A percentile compares a stretch with the other conserved stretches of the same genome.
Conservation (phyloP, 192 early-diverging fungal genomes). For the Pilaira anomala region DNA sequence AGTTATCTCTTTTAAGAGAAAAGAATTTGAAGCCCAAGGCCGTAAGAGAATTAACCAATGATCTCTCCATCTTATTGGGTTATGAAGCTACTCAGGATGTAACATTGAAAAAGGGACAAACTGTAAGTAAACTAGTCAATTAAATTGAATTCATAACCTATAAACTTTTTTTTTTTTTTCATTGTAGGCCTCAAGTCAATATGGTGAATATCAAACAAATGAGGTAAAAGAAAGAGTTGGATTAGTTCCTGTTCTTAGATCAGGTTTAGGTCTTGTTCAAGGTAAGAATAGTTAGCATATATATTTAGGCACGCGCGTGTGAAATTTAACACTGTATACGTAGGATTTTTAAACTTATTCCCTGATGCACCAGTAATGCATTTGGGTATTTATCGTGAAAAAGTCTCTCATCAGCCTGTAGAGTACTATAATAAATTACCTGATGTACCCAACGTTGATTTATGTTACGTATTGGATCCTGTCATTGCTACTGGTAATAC, state of each 20-base stretch:
- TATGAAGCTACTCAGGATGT: slow-evolving; percentile 62
- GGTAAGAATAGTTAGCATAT: slow-evolving; percentile 25
- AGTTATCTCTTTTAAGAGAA: slow-evolving; percentile 56
- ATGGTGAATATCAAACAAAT: slow-evolving; percentile 41
- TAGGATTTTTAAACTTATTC: slow-evolving; percentile 57
- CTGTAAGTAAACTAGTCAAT: slow-evolving; percentile 19
- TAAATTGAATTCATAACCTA: not conserved
- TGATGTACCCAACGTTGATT: slow-evolving; percentile 56
- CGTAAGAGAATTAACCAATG: slow-evolving; percentile 52
- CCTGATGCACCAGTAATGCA: slow-evolving; percentile 74
- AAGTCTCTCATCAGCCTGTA: slow-evolving; percentile 77
- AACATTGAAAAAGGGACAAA: slow-evolving; percentile 16
- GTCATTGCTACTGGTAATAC: slow-evolving; percentile 79
- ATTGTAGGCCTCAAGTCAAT: slow-evolving; percentile 43
- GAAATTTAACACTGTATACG: slow-evolving; percentile 1
- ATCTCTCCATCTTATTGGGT: slow-evolving; percentile 52
- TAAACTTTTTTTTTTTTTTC: slow-evolving; percentile 5
- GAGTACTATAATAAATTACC: slow-evolving; percentile 94
- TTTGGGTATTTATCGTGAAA: slow-evolving; percentile 79
- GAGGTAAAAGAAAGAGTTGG: slow-evolving; percentile 43
- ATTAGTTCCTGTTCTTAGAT: slow-evolving; percentile 64
- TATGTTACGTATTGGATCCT: slow-evolving; percentile 77
- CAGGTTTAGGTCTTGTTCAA: slow-evolving; percentile 57
- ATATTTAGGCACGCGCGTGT: not conserved
- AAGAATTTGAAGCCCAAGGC: slow-evolving; percentile 41